Evolutionary conservation across 108 stramenopile genomes (phyloP), one percentile per base, ranked within the genome.

Genomic region (Pseudonitzschia pungens): DNA sequence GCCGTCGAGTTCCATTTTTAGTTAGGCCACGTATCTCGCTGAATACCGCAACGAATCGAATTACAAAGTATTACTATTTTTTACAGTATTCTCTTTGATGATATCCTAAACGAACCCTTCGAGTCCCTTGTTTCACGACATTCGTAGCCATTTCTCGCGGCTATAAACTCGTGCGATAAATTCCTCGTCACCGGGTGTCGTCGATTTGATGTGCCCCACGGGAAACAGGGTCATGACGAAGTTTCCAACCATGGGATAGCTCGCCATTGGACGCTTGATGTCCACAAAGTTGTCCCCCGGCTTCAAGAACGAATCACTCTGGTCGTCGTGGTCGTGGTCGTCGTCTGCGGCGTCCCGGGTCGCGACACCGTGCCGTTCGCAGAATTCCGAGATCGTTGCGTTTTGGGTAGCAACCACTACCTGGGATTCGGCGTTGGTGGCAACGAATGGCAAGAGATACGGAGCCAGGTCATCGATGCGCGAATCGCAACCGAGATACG

Each of bases 131-230:
- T n/a, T n/a, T 52, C 57, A 76, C 48, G 62, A 70, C 52, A 77
- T 65, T 20, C 51, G 51, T 50, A 95, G 77, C 94, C 94, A 95
- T 55, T 92, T 92, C 43, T 84, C 75, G 26, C 82, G 84, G 21
- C 55, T 50, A 18, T 45, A 58, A 44, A 87, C 83, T 57, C 72
- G 65, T 53, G 73, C 50, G 15, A 86, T 60, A 69, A 95, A 95
- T 42, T 90, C 89, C 68, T 85, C 80, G 70, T 95, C 93, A 67
- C 79, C 77, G 29, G 81, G 82, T 78, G 72, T 80, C 10, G 93
- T 91, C 65, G 88, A 89, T 68, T 95, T 95, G 55, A 95, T 83
- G 71, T 95, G 93, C 22, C 93, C 93, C 43, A 92, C 66, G 16
- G 87, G 84, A 55, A 95, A 80, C 60, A 85, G 87, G 36, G 86